Evolutionary conservation across 805 yeast species (phyloP).

Genomic region (Scheffersomyces spartinae): DNA sequence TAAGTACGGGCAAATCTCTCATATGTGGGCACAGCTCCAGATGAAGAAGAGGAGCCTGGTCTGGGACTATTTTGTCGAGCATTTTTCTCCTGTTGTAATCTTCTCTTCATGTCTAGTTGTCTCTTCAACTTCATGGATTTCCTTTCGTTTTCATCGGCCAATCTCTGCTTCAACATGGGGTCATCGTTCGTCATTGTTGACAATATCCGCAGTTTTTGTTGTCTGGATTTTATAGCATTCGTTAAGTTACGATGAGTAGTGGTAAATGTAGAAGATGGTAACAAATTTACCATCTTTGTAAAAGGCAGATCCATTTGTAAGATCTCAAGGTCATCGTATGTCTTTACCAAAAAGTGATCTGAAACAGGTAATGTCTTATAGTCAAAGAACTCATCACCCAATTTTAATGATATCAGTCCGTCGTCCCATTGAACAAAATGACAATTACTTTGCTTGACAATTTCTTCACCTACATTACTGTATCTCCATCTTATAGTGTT

Average conservation of each 20-base stretch:
- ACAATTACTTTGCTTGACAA: slow-evolving; percentile 79
- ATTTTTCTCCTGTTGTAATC: slow-evolving; percentile 46
- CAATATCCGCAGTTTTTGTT: slow-evolving; percentile 36
- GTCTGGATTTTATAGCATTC: slow-evolving; percentile 45
- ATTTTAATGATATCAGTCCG: slow-evolving; percentile 73
- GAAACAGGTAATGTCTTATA: slow-evolving; percentile 50
- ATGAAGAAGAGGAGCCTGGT: slow-evolving; percentile 6
- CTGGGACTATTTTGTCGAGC: slow-evolving; percentile 34
- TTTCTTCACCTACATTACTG: slow-evolving; percentile 56
- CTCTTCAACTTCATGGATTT: slow-evolving; percentile 51
- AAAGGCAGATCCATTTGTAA: slow-evolving; percentile 60
- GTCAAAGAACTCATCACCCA: slow-evolving; percentile 84
- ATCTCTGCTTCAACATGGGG: slow-evolving; percentile 58
- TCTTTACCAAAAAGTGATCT: slow-evolving; percentile 61
- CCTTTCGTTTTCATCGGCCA: slow-evolving; percentile 51
- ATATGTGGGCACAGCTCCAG: slow-evolving; percentile 17
- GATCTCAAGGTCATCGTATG: slow-evolving; percentile 61
- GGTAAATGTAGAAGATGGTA: slow-evolving; percentile 87
- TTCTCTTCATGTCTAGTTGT: slow-evolving; percentile 50
- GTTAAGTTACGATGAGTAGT: slow-evolving; percentile 74
- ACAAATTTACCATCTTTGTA: slow-evolving; percentile 54
- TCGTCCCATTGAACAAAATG: slow-evolving; percentile 91
- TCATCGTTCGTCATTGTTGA: slow-evolving; percentile 48
- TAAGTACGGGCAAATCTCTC: slow-evolving; percentile 27
- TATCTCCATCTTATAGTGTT: slow-evolving; percentile 94